A percentile compares a stretch with the other conserved stretches of the same genome.
phyloP scores from a whole-genome alignment of 257 asterid species.

The Parsonsia alboflavescens region DNA sequence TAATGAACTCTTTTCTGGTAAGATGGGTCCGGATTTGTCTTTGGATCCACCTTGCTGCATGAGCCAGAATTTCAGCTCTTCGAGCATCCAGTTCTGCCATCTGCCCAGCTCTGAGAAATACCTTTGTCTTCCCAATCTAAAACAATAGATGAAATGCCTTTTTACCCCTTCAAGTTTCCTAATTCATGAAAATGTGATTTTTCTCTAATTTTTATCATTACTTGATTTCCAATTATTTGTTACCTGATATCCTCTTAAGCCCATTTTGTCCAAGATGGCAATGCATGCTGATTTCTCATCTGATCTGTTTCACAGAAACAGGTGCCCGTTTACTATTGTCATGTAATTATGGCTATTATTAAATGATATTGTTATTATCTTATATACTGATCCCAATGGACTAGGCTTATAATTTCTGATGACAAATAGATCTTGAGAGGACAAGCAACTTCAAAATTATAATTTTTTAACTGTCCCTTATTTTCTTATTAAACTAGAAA shows the following conservation, averaged over 20 bases:
- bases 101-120: slow-evolving; percentile 96
- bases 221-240: background rate
- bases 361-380: background rate
- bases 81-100: slow-evolving; percentile 97
- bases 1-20: slow-evolving; percentile 64
- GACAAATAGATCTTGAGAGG: background rate
- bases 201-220: slow-evolving; percentile 5
- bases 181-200: slow-evolving; percentile 16
- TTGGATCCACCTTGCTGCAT: slow-evolving; percentile 72
- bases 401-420: background rate
- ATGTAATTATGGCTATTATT: background rate
- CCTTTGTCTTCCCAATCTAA: slow-evolving; percentile 91
- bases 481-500: background rate
- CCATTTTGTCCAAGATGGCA: slow-evolving; percentile 73
- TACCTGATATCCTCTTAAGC: slow-evolving; percentile 89
- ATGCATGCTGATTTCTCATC: slow-evolving; percentile 86
- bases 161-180: background rate
- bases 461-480: background rate
- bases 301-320: slow-evolving; percentile 35
- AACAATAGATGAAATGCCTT: background rate
- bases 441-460: background rate
- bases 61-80: slow-evolving; percentile 78
- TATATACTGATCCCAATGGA: background rate
- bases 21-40: slow-evolving; percentile 81
- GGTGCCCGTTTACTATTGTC: background rate